Base-by-base conservation (phyloP, 768 basidiomycete species). In the Hydnomerulius pinastri region DNA sequence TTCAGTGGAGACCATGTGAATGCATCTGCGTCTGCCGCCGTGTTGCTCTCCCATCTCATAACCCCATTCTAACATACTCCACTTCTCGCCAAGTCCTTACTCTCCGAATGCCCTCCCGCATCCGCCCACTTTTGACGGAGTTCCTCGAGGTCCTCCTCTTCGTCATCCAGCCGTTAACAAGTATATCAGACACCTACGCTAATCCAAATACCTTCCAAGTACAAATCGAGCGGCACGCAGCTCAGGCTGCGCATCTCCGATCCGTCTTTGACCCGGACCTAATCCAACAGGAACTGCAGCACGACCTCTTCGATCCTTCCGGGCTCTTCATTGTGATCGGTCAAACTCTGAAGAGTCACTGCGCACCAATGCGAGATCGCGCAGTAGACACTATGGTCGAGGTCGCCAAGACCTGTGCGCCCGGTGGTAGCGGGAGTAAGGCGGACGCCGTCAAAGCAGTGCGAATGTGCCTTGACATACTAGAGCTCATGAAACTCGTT, bases 401-500 rank as follows among this genome's bases (percentile, higher is more conserved):
- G 46, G 76, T 81, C 10, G 90, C 90, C 3, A 75, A 77, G 49
- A 68, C 76, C 24, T 81, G 83, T 66, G 75, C 78, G 9, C 78
- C 79, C 5, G 79, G 79, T 2, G 79, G 76, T 36, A 68, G 69
- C 25, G 83, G 82, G 13, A 78, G 71, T 56, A 81, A 80, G 51
- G 72, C 76, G 48, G 83, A 86, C 55, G 85, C 87, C 8, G 82
- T 92, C 40, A 77, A 73, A 49, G 90, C 91, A 7, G 77, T 95
- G 51, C 76, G 87, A 53, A 77, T 86, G 78, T 92, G 91, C 72
- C 82, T 94, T 66, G 92, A 95, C 64, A 85, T 96, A 54, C 75
- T 95, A 32, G 94, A 96, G 72, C 79, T 95, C 52, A 96, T 97
- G 94, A 95, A 95, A 77, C 77, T 97, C 62, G 93, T 90, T 63